Conservation (phyloP, 2,329 filamentous ascomycete genomes). For the Sporothrix dimorphospora region DNA sequence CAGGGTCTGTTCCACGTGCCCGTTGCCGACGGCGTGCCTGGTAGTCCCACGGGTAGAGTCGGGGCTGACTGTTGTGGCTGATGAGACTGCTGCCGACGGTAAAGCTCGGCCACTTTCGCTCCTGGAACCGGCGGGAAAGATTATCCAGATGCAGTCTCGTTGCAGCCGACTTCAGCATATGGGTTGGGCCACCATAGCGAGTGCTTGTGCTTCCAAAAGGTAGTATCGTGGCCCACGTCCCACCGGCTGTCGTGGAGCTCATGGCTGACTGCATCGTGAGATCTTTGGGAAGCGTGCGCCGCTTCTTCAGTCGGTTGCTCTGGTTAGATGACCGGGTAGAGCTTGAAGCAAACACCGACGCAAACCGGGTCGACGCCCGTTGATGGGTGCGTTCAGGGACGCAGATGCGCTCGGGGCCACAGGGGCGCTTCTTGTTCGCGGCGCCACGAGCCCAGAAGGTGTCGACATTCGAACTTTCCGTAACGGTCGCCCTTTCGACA, state of each 20-base stretch:
- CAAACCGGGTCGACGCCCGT: neutral
- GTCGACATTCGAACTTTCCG: neutral
- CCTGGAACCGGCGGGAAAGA: slow-evolving; percentile 9
- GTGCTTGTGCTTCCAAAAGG: slow-evolving; percentile 27
- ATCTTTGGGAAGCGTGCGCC: slow-evolving; percentile 13
- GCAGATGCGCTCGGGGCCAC: neutral
- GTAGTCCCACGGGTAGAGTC: slow-evolving; percentile 37
- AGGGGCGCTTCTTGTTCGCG: neutral
- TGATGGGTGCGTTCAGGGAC: slow-evolving; percentile 6
- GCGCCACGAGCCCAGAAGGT: neutral
- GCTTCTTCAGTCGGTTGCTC: slow-evolving; percentile 22
- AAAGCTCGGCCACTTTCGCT: neutral
- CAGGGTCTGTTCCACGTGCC: slow-evolving; percentile 30
- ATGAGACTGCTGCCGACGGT: neutral
- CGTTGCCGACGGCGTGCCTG: slow-evolving; percentile 27
- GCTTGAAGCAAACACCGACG: neutral
- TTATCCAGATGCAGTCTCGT: slow-evolving; percentile 28
- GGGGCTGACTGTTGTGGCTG: slow-evolving; percentile 27
- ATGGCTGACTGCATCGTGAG: slow-evolving; percentile 17
- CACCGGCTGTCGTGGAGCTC: neutral
- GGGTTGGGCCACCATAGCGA: neutral
- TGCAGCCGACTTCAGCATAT: slow-evolving; percentile 22
- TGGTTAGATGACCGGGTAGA: slow-evolving; percentile 21
- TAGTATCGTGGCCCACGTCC: slow-evolving; percentile 20
- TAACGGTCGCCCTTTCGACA: slow-evolving; percentile 10